phyloP scores from a whole-genome alignment of 192 early-diverging fungal species.

The Podila epigama region DNA sequence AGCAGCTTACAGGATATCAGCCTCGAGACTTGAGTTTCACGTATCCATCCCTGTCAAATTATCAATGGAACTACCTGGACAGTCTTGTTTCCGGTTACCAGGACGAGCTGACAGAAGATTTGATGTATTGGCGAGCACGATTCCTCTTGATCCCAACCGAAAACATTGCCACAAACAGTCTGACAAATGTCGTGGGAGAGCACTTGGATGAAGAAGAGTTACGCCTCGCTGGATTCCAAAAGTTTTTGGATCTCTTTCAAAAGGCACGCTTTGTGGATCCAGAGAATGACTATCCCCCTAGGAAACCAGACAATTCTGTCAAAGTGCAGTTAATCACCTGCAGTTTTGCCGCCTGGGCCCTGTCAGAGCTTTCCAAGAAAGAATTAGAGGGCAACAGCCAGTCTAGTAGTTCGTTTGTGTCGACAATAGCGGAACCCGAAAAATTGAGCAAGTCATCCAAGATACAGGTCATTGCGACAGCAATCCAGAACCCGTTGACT shows the following conservation, averaged over 20 bases:
- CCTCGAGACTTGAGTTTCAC: slow-evolving; percentile 65
- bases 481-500: slow-evolving; percentile 72
- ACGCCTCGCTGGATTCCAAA: slow-evolving; percentile 83
- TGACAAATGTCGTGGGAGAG: slow-evolving; percentile 62
- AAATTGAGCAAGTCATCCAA: slow-evolving; percentile 49
- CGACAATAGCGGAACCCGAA: slow-evolving; percentile 2
- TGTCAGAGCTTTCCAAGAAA: slow-evolving; percentile 27
- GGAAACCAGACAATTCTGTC: slow-evolving; percentile 42
- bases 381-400: slow-evolving; percentile 13
- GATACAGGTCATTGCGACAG: slow-evolving; percentile 63
- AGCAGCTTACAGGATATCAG: slow-evolving; percentile 68
- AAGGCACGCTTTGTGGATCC: slow-evolving; percentile 62
- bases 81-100: slow-evolving; percentile 89
- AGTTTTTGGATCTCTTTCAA: slow-evolving; percentile 85
- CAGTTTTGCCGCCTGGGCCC: slow-evolving; percentile 39
- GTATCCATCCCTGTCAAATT: slow-evolving; percentile 78
- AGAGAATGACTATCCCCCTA: slow-evolving; percentile 36
- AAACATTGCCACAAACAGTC: slow-evolving; percentile 57
- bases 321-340: slow-evolving; percentile 45
- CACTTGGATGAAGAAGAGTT: slow-evolving; percentile 88
- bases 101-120: slow-evolving; percentile 76
- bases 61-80: slow-evolving; percentile 96
- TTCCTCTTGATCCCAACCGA: slow-evolving; percentile 91
- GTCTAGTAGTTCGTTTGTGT: not conserved
- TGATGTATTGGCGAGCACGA: slow-evolving; percentile 88